phyloP scores from a whole-genome alignment of 257 asterid species.

The Penstemon newberryi region DNA sequence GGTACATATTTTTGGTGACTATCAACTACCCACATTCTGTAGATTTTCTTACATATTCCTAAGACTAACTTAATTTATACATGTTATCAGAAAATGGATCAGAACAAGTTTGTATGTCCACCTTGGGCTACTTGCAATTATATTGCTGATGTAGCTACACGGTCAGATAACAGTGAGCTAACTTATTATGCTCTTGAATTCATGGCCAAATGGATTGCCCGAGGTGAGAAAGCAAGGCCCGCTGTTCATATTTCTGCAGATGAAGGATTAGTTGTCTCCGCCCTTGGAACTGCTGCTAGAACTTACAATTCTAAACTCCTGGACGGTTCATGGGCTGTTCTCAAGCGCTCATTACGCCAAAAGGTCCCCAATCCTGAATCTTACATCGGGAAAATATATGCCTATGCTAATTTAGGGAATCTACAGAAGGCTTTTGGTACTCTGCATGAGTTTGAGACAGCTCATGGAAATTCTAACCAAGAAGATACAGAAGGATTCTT shows the following conservation, averaged over 20 bases:
- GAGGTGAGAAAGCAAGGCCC: slow-evolving; percentile 64
- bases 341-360: slow-evolving; percentile 68
- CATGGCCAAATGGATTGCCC: slow-evolving; percentile 76
- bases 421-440: slow-evolving; percentile 78
- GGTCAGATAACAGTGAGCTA: slow-evolving; percentile 64
- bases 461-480: slow-evolving; percentile 46
- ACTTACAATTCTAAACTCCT: slow-evolving; percentile 66
- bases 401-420: slow-evolving; percentile 71
- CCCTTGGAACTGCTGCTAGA: slow-evolving; percentile 89
- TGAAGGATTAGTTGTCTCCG: slow-evolving; percentile 73
- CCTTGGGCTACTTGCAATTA: slow-evolving; percentile 66
- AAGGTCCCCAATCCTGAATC: slow-evolving; percentile 69
- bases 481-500: slow-evolving; percentile 56
- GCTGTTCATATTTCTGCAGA: slow-evolving; percentile 48
- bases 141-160: slow-evolving; percentile 72
- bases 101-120: slow-evolving; percentile 75
- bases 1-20: slow-evolving; percentile 45
- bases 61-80: slow-evolving; percentile 26
- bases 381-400: slow-evolving; percentile 70
- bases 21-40: slow-evolving; percentile 19
- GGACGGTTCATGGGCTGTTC: slow-evolving; percentile 85
- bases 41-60: slow-evolving; percentile 16
- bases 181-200: slow-evolving; percentile 70
- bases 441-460: slow-evolving; percentile 75
- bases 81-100: slow-evolving; percentile 76